Base-by-base conservation (phyloP, 2,329 filamentous ascomycete species). In the Nothophoma quercina region DNA sequence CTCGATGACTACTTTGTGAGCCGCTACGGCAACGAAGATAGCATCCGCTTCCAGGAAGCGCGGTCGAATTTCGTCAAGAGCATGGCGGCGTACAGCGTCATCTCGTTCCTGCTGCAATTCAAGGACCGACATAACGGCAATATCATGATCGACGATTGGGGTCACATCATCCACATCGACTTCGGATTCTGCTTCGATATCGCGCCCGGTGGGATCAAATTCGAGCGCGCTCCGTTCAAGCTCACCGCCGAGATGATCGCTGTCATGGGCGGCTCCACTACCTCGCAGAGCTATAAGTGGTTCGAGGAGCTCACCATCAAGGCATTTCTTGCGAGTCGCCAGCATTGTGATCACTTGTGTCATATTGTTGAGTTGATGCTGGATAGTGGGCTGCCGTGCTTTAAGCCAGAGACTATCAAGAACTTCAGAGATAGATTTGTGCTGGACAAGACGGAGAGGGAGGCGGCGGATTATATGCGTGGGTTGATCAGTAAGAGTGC, bases 111-210 rank as follows among this genome's bases (percentile, higher is more conserved):
- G 12, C 80, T 99, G 29, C 96, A 99, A 70, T 98, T 99, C 87
- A 99, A 99, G 76, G 95, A 99, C 73, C 88, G 95, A 3, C 95
- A 99, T 79, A 99, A 99, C 74, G 95, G 95, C 57, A 99, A 99
- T 80, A 99, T 99, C 80, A 99, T 99, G 96, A 88, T 99, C 59
- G 93, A 99, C 73, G 93, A 97, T 68, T 90, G 89, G 0, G 95
- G 96, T 4, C 95, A 99, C 76, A 96, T 99, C 68, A 85, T 99
- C 46, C 95, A 99, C 79, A 98, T 99, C 64, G 95, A 99, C 74
- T 99, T 99, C 70, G 95, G 95, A 8, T 99, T 99, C 83, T 98
- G 93, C 78, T 99, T 99, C 77, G 96, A 99, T 70, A 98, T 99
- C 64, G 95, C 93, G 1, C 95, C 95, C 0, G 95, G 95, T 39